Percentiles rank a stretch among this genome's conserved stretches.
Conservation (phyloP, 345 rosid genomes). For the Limnanthes douglasii region DNA sequence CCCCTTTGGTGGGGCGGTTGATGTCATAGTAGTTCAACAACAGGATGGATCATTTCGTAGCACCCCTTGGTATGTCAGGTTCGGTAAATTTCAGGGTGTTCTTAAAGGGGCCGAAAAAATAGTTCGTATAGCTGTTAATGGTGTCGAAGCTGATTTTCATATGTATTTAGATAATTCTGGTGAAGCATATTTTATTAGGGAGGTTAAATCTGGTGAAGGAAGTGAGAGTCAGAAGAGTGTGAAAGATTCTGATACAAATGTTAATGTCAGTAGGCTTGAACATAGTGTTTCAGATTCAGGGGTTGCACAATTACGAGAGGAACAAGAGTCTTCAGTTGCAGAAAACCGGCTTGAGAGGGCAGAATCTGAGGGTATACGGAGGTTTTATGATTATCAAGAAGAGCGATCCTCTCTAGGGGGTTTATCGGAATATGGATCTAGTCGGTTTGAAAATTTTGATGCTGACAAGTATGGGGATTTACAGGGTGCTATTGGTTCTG, state of each 20-base stretch:
- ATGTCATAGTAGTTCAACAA: constrained; percentile 81
- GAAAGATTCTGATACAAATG: constrained; percentile 10
- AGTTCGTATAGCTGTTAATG: constrained; percentile 66
- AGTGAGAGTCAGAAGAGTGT: constrained; percentile 9
- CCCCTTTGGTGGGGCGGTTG: constrained; percentile 96
- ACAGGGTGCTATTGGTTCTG: constrained; percentile 51
- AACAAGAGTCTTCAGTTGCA: constrained; percentile 17
- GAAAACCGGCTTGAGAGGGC: constrained; percentile 38
- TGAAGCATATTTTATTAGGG: constrained; percentile 74
- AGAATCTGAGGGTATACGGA: constrained; percentile 51
- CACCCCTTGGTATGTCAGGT: constrained; percentile 89
- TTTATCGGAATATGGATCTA: constrained; percentile 43
- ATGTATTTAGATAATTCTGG: constrained; percentile 94
- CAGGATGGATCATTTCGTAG: constrained; percentile 71
- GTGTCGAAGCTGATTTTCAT: constrained; percentile 61
- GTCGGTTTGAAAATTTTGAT: constrained; percentile 30
- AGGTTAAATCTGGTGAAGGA: constrained; percentile 37
- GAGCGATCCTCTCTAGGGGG: constrained; percentile 36
- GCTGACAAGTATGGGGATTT: constrained; percentile 29
- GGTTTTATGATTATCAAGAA: constrained; percentile 65
- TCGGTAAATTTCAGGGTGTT: constrained; percentile 94
- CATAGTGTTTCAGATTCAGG: constrained; percentile 59
- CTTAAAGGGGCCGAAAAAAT: constrained; percentile 77
- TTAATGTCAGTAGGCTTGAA: constrained; percentile 24
- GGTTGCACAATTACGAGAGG: constrained; percentile 25